Percentiles rank a stretch among this genome's conserved stretches.
These are phyloP conservation scores for Parachaetomium inaequale DNA, from an alignment of 495 filamentous ascomycete genomes.

Conservation along the genomic window DNA sequence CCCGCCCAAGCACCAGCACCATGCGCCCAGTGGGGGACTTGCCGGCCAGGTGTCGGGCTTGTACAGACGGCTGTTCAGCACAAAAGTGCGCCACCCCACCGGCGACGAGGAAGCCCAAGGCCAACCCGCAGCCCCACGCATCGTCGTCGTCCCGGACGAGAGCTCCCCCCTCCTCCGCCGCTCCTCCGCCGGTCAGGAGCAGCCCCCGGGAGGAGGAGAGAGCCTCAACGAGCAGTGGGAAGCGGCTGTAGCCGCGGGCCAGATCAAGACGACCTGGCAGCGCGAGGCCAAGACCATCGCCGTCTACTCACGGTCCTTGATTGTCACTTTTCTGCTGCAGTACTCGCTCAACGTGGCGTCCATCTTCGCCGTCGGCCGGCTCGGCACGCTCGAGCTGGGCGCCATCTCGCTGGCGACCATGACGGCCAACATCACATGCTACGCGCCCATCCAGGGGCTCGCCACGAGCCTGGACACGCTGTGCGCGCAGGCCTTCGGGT, in stretches of 20 bases:
- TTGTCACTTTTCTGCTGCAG: slow-evolving; percentile 68
- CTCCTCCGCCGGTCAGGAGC: slow-evolving; percentile 13
- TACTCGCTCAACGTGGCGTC: slow-evolving; percentile 69
- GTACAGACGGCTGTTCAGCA: slow-evolving; percentile 47
- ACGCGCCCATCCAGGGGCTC: slow-evolving; percentile 67
- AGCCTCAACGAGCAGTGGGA: slow-evolving; percentile 66
- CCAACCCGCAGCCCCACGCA: slow-evolving; percentile 18
- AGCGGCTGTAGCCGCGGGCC: slow-evolving; percentile 68
- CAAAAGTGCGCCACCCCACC: slow-evolving; percentile 35
- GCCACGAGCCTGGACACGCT: slow-evolving; percentile 70
- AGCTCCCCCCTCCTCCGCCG: slow-evolving; percentile 38
- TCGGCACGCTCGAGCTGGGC: slow-evolving; percentile 62
- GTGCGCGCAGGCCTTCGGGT: slow-evolving; percentile 73
- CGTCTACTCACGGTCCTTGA: slow-evolving; percentile 56
- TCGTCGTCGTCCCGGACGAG: slow-evolving; percentile 34
- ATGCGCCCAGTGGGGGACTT: slow-evolving; percentile 9
- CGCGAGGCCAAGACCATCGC: slow-evolving; percentile 69
- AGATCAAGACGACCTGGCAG: slow-evolving; percentile 81
- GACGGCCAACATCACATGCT: slow-evolving; percentile 74
- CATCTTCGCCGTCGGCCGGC: slow-evolving; percentile 63
- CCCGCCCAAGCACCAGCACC: slow-evolving; percentile 54
- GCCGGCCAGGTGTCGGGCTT: slow-evolving; percentile 26
- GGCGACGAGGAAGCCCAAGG: slow-evolving; percentile 32
- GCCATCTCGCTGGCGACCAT: slow-evolving; percentile 64
- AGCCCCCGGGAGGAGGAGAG: slow-evolving; percentile 22